These are phyloP conservation scores for Trichoderma sp. DNA, from an alignment of 2,329 filamentous ascomycete species.

Conservation along the genomic window DNA sequence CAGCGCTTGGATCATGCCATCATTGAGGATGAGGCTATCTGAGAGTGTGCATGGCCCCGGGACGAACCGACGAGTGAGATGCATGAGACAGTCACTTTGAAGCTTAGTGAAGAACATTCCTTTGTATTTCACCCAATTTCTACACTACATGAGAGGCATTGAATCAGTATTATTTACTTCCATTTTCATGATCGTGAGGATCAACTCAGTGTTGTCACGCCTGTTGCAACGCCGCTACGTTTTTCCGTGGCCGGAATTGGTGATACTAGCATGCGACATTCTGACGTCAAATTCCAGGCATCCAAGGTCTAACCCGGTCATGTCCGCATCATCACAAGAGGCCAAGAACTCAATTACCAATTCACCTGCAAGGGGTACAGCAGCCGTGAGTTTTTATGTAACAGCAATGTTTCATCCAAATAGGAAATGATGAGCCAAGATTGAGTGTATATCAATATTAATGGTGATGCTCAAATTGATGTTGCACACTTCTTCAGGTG, in stretches of 20 bases:
- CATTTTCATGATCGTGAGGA: neutral
- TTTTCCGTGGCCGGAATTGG: neutral
- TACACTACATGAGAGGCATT: too few relatives aligned
- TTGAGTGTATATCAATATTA: neutral
- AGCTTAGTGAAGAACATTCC: fast-evolving
- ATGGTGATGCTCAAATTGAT: neutral
- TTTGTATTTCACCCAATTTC: neutral
- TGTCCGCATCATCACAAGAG: neutral
- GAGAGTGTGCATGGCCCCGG: neutral
- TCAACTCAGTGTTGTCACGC: neutral
- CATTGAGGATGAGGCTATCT: neutral
- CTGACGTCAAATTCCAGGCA: neutral
- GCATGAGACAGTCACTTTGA: neutral
- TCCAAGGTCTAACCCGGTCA: neutral
- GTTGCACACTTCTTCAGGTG: neutral
- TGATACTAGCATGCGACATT: neutral
- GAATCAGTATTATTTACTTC: too few relatives aligned
- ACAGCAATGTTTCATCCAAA: neutral
- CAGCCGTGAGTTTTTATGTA: neutral
- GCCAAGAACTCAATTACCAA: neutral
- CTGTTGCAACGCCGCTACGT: neutral
- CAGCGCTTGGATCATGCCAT: neutral
- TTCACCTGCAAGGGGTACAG: neutral
- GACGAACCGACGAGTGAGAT: neutral
- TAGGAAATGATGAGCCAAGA: neutral